phyloP scores from a whole-genome alignment of 2,329 filamentous ascomycete genomes.

The Capronia epimyces region DNA sequence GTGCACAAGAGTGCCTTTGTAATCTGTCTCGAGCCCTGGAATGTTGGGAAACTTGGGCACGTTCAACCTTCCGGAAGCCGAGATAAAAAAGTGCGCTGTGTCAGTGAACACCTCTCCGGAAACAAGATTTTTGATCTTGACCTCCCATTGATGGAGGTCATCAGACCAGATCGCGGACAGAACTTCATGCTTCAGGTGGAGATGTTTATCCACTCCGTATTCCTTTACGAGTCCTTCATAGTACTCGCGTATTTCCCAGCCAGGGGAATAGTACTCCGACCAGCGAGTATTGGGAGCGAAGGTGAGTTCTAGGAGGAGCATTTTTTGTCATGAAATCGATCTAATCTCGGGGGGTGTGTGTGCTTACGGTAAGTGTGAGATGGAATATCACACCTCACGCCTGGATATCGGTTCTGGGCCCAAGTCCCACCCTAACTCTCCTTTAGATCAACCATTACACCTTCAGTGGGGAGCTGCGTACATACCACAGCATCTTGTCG shows the following conservation, averaged over 20 bases:
- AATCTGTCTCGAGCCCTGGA: constrained; percentile 24
- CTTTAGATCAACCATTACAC: not conserved
- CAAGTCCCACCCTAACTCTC: constrained; percentile 18
- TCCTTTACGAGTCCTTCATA: constrained; percentile 9
- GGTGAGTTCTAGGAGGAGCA: constrained; percentile 36
- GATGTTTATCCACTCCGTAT: constrained; percentile 23
- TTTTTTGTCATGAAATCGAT: not conserved
- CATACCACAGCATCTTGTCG: constrained; percentile 15
- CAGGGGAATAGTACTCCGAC: constrained; percentile 24
- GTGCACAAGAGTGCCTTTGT: constrained; percentile 31
- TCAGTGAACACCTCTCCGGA: not conserved
- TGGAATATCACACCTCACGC: constrained; percentile 38
- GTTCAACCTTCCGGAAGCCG: constrained; percentile 56
- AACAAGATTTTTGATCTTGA: constrained; percentile 2
- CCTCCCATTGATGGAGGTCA: not conserved
- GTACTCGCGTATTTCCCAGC: constrained; percentile 23
- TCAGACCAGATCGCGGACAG: constrained; percentile 16
- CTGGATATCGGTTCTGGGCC: constrained; percentile 22
- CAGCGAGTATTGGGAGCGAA: constrained; percentile 41
- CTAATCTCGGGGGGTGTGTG: not conserved
- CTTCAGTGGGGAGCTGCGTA: not conserved
- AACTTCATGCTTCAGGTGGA: constrained; percentile 21
- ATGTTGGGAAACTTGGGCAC: constrained; percentile 39
- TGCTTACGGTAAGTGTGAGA: constrained; percentile 40
- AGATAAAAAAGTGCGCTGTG: constrained; percentile 47